Percentiles rank a stretch among this genome's conserved stretches.
phyloP scores from a whole-genome alignment of 305 asterid species.

The Ruellia speciosa region DNA sequence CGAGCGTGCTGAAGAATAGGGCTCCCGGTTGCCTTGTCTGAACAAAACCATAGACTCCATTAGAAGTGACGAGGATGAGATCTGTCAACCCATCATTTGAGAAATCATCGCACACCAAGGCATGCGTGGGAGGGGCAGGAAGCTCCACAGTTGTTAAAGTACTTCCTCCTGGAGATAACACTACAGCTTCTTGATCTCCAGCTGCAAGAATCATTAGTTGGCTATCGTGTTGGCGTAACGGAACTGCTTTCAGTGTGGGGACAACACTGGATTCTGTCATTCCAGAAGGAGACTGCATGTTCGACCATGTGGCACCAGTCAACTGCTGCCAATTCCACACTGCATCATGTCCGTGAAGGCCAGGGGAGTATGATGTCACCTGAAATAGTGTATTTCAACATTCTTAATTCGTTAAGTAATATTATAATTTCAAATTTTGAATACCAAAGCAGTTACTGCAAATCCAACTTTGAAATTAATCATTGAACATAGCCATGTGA shows the following conservation, averaged over 20 bases:
- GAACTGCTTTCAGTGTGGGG: slow-evolving; percentile 80
- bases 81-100: slow-evolving; percentile 85
- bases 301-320: slow-evolving; percentile 92
- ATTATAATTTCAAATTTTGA: not conserved
- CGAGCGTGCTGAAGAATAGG: slow-evolving; percentile 86
- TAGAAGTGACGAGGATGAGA: slow-evolving; percentile 68
- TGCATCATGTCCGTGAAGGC: slow-evolving; percentile 77
- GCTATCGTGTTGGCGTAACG: slow-evolving; percentile 61
- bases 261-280: slow-evolving; percentile 56
- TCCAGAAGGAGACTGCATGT: slow-evolving; percentile 82
- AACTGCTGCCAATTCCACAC: slow-evolving; percentile 87
- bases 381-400: slow-evolving; percentile 25
- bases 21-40: slow-evolving; percentile 99
- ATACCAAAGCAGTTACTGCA: not conserved
- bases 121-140: slow-evolving; percentile 83
- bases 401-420: not conserved
- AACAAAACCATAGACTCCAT: slow-evolving; percentile 84
- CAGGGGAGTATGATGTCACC: slow-evolving; percentile 95
- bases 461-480: too few species aligned
- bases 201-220: slow-evolving; percentile 76
- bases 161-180: slow-evolving; percentile 85
- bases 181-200: slow-evolving; percentile 85
- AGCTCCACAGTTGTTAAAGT: slow-evolving; percentile 53
- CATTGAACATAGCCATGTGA: too few species aligned
- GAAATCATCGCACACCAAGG: slow-evolving; percentile 67